These are phyloP conservation scores for Clavariopsis aquatica DNA, from an alignment of 495 filamentous ascomycete genomes.

Conservation along the genomic window DNA sequence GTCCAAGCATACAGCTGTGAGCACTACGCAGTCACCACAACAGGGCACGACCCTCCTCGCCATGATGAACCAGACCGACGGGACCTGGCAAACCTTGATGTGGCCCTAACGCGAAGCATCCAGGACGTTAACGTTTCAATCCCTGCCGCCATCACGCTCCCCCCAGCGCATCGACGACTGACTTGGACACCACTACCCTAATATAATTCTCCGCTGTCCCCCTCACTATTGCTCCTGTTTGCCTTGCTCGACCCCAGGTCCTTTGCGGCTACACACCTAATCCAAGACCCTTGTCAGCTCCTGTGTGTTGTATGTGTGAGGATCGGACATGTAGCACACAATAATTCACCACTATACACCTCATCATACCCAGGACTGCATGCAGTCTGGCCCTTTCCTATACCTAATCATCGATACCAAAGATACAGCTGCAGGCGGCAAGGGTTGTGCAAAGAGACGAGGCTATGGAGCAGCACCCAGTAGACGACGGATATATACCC, in stretches of 20 bases:
- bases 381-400: background rate
- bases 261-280: background rate
- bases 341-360: background rate
- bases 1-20: constrained; percentile 9
- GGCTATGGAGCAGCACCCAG: background rate
- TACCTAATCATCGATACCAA: background rate
- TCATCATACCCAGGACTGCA: background rate
- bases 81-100: background rate
- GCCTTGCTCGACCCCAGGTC: background rate
- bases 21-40: background rate
- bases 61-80: constrained; percentile 1
- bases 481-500: constrained; percentile 25
- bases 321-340: background rate
- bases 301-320: background rate
- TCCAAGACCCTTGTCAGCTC: background rate
- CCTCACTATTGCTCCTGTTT: background rate
- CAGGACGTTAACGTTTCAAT: background rate
- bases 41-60: background rate
- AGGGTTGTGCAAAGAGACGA: background rate
- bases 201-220: constrained; percentile 14
- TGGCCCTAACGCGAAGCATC: background rate
- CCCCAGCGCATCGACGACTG: background rate
- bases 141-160: background rate
- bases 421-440: constrained; percentile 28
- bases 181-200: background rate